phyloP scores from a whole-genome alignment of 192 early-diverging fungal species.

The Coemansia sp. region DNA sequence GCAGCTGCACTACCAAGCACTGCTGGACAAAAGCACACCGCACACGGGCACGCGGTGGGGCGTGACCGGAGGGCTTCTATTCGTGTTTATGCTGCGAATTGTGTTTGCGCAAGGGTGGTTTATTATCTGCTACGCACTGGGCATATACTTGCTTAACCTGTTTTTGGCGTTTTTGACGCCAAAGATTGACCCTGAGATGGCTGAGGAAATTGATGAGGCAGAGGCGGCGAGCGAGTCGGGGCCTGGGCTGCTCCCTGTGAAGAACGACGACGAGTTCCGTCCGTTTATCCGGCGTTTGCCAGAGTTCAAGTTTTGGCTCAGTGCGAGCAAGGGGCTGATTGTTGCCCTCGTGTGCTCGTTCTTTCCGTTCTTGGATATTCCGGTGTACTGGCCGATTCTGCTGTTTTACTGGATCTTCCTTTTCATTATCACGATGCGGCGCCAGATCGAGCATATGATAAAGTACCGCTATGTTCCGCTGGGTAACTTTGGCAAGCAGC shows the following conservation, averaged over 20 bases:
- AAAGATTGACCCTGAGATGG: slow-evolving; percentile 85
- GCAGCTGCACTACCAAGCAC: slow-evolving; percentile 64
- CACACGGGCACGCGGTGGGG: slow-evolving; percentile 74
- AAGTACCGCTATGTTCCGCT: slow-evolving; percentile 90
- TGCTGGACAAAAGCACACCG: slow-evolving; percentile 83
- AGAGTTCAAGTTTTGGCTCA: slow-evolving; percentile 98
- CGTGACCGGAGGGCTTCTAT: slow-evolving; percentile 58
- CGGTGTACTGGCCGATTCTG: slow-evolving; percentile 99
- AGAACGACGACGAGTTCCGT: slow-evolving; percentile 90
- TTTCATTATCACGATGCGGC: slow-evolving; percentile 92
- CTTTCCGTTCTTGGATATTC: slow-evolving; percentile 88
- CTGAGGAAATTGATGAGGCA: slow-evolving; percentile 50
- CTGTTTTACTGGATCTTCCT: slow-evolving; percentile 94
- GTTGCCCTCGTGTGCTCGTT: slow-evolving; percentile 87
- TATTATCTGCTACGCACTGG: slow-evolving; percentile 91
- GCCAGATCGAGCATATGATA: slow-evolving; percentile 98
- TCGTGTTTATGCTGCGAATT: slow-evolving; percentile 77
- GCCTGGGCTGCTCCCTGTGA: slow-evolving; percentile 71
- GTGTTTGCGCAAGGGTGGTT: slow-evolving; percentile 89
- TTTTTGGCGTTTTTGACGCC: slow-evolving; percentile 96
- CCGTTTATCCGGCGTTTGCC: slow-evolving; percentile 96
- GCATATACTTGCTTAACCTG: slow-evolving; percentile 92
- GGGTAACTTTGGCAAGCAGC: slow-evolving; percentile 73
- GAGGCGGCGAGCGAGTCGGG: slow-evolving; percentile 54
- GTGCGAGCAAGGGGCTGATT: slow-evolving; percentile 75